Evolutionary conservation across 805 yeast species (phyloP).

Genomic region (Wickerhamomyces bovis): DNA sequence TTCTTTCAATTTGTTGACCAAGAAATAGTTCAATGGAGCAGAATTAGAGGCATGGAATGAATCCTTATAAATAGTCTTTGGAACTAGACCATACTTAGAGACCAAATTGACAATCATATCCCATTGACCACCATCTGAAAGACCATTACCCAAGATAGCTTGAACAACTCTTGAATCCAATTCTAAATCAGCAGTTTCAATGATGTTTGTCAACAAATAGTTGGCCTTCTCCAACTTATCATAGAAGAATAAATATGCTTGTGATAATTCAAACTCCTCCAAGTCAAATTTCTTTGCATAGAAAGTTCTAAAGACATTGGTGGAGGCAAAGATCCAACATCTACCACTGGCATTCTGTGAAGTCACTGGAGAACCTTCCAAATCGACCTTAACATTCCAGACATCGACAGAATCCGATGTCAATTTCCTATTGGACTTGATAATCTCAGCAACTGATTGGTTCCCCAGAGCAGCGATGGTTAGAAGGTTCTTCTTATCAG

Average conservation of each 20-base stretch:
- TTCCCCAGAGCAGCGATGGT: constrained; percentile 51
- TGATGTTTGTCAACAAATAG: constrained; percentile 65
- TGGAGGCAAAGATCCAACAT: constrained; percentile 84
- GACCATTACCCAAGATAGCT: constrained; percentile 56
- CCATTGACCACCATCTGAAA: constrained; percentile 83
- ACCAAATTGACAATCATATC: constrained; percentile 72
- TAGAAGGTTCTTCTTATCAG: constrained; percentile 44
- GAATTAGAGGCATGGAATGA: constrained; percentile 44
- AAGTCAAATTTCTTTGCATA: constrained; percentile 58
- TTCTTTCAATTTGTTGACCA: constrained; percentile 67
- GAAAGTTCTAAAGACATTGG: constrained; percentile 61
- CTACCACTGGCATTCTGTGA: constrained; percentile 71
- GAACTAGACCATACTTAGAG: constrained; percentile 77
- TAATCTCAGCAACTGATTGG: constrained; percentile 21
- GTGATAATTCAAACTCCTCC: constrained; percentile 65
- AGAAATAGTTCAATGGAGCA: constrained; percentile 50
- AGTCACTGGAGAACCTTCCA: constrained; percentile 56
- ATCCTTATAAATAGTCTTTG: constrained; percentile 67
- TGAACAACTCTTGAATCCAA: constrained; percentile 66
- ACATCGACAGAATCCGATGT: constrained; percentile 14
- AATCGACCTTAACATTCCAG: constrained; percentile 24
- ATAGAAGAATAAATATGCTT: constrained; percentile 70
- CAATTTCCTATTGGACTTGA: constrained; percentile 8
- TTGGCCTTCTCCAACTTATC: constrained; percentile 83
- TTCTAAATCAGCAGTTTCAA: constrained; percentile 58